A percentile compares a stretch with the other conserved stretches of the same genome.
phyloP scores from a whole-genome alignment of 2,329 filamentous ascomycete genomes.

The Hypomyces perniciosus region DNA sequence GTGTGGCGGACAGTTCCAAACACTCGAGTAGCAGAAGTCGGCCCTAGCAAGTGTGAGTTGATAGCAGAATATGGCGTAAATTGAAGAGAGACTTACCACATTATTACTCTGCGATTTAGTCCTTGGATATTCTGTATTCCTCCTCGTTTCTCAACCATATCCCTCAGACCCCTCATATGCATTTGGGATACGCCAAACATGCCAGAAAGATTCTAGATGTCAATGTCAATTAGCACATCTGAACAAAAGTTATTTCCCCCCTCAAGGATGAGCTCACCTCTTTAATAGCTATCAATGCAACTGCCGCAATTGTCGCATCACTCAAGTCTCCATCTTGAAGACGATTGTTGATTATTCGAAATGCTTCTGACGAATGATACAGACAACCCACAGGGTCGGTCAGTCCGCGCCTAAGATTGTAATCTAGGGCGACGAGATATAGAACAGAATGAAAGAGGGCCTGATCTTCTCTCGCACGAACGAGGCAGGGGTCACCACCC shows the following conservation, averaged over 20 bases:
- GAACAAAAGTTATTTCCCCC: too few species aligned
- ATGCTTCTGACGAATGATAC: constrained; percentile 6
- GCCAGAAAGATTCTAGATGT: neutral
- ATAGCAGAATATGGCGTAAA: neutral
- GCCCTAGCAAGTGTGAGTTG: neutral
- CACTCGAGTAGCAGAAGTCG: constrained; percentile 7
- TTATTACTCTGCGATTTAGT: constrained; percentile 1
- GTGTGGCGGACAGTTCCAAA: constrained; percentile 1
- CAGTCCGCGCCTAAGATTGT: constrained; percentile 1
- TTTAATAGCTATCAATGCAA: constrained; percentile 1
- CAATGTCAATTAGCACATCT: neutral
- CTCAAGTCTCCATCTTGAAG: neutral
- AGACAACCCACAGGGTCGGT: neutral
- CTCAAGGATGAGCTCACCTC: neutral
- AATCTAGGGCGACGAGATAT: constrained; percentile 6
- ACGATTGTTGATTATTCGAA: constrained; percentile 2
- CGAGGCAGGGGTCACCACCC: constrained; percentile 1
- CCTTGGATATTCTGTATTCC: constrained; percentile 2
- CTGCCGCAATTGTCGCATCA: constrained; percentile 5
- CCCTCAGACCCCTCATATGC: constrained; percentile 5
- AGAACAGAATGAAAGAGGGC: constrained; percentile 6
- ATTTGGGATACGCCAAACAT: constrained; percentile 6
- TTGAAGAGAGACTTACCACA: neutral
- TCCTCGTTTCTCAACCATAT: constrained; percentile 1
- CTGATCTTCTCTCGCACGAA: neutral